Percentiles rank a stretch among this genome's conserved stretches.
Evolutionary conservation across 805 yeast species (phyloP).

Genomic region (Clavispora carvajalis): DNA sequence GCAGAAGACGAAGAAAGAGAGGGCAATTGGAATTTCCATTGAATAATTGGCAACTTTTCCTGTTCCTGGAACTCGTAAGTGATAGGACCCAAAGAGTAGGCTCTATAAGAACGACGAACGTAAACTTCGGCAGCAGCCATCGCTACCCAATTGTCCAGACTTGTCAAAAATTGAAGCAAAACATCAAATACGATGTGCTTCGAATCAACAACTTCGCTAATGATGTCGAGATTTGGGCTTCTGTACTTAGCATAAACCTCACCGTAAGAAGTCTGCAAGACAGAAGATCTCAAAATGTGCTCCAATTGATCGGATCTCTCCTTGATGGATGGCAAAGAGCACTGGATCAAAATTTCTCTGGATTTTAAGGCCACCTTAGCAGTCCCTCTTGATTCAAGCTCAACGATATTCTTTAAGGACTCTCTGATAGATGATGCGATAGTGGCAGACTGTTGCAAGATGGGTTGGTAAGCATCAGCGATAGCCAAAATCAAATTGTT

Average conservation of each 20-base stretch:
- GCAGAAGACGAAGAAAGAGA: constrained; percentile 70
- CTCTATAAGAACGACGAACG: constrained; percentile 94
- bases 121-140: constrained; percentile 97
- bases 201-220: constrained; percentile 92
- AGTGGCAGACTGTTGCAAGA: constrained; percentile 65
- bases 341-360: constrained; percentile 92
- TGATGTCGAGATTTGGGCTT: constrained; percentile 72
- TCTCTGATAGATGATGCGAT: constrained; percentile 60
- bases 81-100: constrained; percentile 81
- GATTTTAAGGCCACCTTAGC: constrained; percentile 94
- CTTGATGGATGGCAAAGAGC: constrained; percentile 91
- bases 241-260: constrained; percentile 71
- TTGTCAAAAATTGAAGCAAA: constrained; percentile 81
- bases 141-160: constrained; percentile 80
- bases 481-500: constrained; percentile 85
- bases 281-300: constrained; percentile 88
- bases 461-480: constrained; percentile 73
- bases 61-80: constrained; percentile 51
- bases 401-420: constrained; percentile 74
- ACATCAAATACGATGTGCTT: constrained; percentile 96
- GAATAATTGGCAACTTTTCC: constrained; percentile 56
- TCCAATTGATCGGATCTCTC: constrained; percentile 97
- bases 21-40: constrained; percentile 88
- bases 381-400: constrained; percentile 82
- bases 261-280: constrained; percentile 85